These are phyloP conservation scores for Thielaviopsis euricoi DNA, from an alignment of 2,329 filamentous ascomycete species.

Conservation along the genomic window DNA sequence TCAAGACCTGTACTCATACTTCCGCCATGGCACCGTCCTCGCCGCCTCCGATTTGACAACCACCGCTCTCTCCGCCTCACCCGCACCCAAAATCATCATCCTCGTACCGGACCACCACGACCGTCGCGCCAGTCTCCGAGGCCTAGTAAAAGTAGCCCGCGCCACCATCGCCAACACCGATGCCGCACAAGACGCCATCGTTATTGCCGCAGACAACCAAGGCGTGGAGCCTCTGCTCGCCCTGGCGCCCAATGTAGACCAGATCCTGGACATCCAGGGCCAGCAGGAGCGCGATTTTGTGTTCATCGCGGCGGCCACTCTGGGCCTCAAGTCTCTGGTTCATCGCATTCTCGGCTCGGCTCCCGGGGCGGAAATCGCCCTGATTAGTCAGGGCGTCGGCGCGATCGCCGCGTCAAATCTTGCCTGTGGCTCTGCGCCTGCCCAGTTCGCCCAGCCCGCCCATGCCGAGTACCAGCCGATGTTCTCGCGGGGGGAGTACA, in stretches of 20 bases:
- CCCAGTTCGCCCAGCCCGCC: not conserved
- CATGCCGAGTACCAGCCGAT: not conserved
- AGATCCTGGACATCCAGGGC: not conserved
- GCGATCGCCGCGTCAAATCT: slow-evolving; percentile 1
- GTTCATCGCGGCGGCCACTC: not conserved
- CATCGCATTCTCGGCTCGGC: not conserved
- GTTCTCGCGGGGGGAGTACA: not conserved
- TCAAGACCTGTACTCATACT: not conserved
- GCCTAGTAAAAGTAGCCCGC: not conserved
- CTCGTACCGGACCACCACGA: not conserved
- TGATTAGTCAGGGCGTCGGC: slow-evolving; percentile 1
- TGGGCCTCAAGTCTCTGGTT: not conserved
- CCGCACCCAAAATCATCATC: not conserved
- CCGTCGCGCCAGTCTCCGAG: not conserved
- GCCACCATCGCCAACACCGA: not conserved
- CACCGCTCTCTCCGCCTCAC: not conserved
- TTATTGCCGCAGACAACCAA: not conserved
- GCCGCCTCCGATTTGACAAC: not conserved
- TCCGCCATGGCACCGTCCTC: not conserved
- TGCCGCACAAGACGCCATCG: not conserved
- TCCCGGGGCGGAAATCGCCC: not conserved
- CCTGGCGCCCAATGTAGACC: not conserved
- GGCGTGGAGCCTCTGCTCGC: not conserved
- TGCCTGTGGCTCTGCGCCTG: not conserved
- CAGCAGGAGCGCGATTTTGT: not conserved